Percentiles rank a stretch among this genome's conserved stretches.
These are phyloP conservation scores for Fusarium beomiforme DNA, from an alignment of 2,329 filamentous ascomycete genomes.

Conservation along the genomic window DNA sequence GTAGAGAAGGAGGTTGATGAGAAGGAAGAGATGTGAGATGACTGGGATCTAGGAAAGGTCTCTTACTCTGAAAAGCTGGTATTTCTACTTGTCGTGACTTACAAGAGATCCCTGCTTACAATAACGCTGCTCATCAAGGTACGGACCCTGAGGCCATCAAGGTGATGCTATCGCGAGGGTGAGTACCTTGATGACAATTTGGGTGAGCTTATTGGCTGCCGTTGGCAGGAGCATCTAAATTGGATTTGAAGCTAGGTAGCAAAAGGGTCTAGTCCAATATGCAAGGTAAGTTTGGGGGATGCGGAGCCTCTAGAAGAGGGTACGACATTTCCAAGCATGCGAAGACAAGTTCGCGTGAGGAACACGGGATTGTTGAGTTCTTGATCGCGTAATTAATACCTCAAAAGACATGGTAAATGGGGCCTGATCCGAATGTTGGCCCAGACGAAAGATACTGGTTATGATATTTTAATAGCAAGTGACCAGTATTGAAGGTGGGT, in stretches of 20 bases:
- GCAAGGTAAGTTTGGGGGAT: background rate
- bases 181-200: conserved; percentile 29
- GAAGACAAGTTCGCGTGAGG: no score
- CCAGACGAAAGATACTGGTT: no score
- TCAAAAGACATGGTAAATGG: no score
- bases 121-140: conserved; percentile 35
- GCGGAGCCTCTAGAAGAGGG: conserved; percentile 15
- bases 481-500: background rate
- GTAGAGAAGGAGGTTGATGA: no score
- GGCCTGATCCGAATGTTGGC: no score
- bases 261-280: background rate
- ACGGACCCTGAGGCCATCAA: conserved; percentile 22
- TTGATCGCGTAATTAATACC: no score
- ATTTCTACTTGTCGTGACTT: conserved; percentile 15
- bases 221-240: background rate
- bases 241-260: background rate
- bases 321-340: background rate
- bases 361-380: no score
- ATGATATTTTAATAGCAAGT: background rate
- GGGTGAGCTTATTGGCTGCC: conserved; percentile 10
- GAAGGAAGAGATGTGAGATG: no score
- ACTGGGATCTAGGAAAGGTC: background rate
- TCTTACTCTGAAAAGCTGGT: background rate
- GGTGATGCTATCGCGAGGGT: conserved; percentile 17
- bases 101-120: background rate